Evolutionary conservation across 306 rosid species (phyloP), one percentile per base, ranked within the genome.

Genomic region (Vachellia collinsii): DNA sequence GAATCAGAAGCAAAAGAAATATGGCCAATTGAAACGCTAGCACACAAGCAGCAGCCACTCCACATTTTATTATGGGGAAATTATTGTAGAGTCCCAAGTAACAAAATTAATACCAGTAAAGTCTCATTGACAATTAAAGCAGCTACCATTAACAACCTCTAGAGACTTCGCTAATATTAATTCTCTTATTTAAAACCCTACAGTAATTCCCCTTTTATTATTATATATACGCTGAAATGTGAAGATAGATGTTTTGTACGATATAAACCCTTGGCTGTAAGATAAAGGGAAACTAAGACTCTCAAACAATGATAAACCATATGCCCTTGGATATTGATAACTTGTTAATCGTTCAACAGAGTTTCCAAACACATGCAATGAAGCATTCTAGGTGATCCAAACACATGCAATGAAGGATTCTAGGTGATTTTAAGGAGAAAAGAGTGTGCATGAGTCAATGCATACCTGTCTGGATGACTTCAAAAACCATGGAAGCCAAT

Each of bases 401-500:
- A 65, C 44, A 14, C 72, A 37, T n/a, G 53, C 39, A 23, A 43
- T 25, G 42, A 34, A 74, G n/a, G n/a, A n/a, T n/a, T n/a, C 48
- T 4, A 23, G 58, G 66, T 59, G 46, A 73, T 37, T 50, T 48
- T 39, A 65, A 64, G 59, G 11, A 79, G 4, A 41, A 29, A 13
- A 19, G 54, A 48, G n/a, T 29, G 63, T 4, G 19, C 3, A 23
- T 61, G 67, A 61, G 17, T 59, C 46, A 61, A 22, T 25, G n/a
- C 47, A 38, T 38, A 82, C 53, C 58, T 48, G 19, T 25, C 39
- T 39, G 23, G 67, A 70, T 47, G 73, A 14, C 47, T 73, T 59
- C n/a, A 39, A 79, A 50, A 69, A 48, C 74, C 70, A 69, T 19
- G 13, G 50, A 68, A 25, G 47, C 54, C 74, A 54, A 53, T 50